Percentiles rank a stretch among this genome's conserved stretches.
Conservation (phyloP, 1,139 yeast species). For the Ashbya aceris region DNA sequence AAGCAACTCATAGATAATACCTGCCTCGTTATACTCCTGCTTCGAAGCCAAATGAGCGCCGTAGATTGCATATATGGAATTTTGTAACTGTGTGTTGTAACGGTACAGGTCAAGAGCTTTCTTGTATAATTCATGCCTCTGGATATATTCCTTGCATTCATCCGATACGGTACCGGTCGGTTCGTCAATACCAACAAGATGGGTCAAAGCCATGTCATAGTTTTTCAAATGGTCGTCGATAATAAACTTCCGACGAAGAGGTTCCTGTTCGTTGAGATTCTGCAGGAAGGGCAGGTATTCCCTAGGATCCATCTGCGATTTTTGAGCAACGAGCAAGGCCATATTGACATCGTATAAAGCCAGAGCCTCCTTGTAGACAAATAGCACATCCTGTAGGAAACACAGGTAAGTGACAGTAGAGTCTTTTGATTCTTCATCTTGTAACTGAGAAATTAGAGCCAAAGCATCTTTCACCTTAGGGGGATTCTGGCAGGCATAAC, state of each 20-base stretch:
- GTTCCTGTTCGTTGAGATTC: conserved; percentile 58
- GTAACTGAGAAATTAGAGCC: conserved; percentile 43
- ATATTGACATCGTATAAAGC: conserved; percentile 76
- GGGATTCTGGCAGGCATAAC: conserved; percentile 86
- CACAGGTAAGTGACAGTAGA: conserved; percentile 72
- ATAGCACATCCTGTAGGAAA: conserved; percentile 82
- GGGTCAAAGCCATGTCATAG: conserved; percentile 55
- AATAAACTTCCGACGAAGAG: conserved; percentile 57
- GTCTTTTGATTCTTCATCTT: conserved; percentile 46
- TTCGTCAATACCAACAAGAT: conserved; percentile 46
- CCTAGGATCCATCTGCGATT: conserved; percentile 95
- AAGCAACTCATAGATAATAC: conserved; percentile 64
- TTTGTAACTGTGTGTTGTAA: conserved; percentile 48
- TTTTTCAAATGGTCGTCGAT: conserved; percentile 74
- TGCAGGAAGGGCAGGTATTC: conserved; percentile 92
- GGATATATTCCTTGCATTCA: conserved; percentile 64
- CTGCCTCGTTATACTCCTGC: conserved; percentile 63
- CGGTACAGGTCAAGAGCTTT: conserved; percentile 56
- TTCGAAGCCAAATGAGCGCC: conserved; percentile 51
- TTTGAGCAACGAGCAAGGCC: conserved; percentile 81
- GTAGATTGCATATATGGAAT: conserved; percentile 46
- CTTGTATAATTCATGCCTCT: conserved; percentile 64
- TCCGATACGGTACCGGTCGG: conserved; percentile 35
- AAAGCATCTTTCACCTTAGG: conserved; percentile 76
- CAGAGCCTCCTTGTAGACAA: conserved; percentile 68